These are phyloP conservation scores for Setaria italica DNA, from an alignment of 202 grass and related monocot species.

Conservation along the genomic window DNA sequence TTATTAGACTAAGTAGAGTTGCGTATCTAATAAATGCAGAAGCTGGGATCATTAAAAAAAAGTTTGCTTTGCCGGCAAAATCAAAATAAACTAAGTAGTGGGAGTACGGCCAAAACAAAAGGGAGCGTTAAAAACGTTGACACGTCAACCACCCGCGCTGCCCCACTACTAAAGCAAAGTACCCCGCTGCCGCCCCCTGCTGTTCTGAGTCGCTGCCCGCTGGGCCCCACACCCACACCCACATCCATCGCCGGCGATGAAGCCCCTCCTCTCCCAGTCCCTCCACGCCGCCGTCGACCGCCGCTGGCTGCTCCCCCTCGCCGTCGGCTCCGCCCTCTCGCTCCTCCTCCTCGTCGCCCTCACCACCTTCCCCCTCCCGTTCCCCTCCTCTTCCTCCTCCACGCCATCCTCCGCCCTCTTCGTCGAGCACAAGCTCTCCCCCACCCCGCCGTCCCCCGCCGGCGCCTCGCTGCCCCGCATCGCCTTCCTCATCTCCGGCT, in stretches of 20 bases:
- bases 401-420: constrained; percentile 38
- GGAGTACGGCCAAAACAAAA: too few species aligned
- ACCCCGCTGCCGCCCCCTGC: not conserved
- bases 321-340: constrained; percentile 54
- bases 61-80: too few species aligned
- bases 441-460: constrained; percentile 4
- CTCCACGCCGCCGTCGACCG: constrained; percentile 49
- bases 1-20: too few species aligned
- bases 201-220: not conserved
- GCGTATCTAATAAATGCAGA: too few species aligned
- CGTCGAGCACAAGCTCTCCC: constrained; percentile 64
- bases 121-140: not conserved
- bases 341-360: constrained; percentile 56
- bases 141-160: not conserved
- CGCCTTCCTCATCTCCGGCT: constrained; percentile 83
- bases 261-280: constrained; percentile 46
- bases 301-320: constrained; percentile 58
- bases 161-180: not conserved
- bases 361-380: constrained; percentile 53
- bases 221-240: not conserved
- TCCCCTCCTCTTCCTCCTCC: constrained; percentile 33
- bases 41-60: too few species aligned
- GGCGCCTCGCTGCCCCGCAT: constrained; percentile 39
- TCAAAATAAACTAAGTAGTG: too few species aligned
- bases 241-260: constrained; percentile 37